These are phyloP conservation scores for Pholiota conissans DNA, from an alignment of 768 basidiomycete species.

Conservation along the genomic window DNA sequence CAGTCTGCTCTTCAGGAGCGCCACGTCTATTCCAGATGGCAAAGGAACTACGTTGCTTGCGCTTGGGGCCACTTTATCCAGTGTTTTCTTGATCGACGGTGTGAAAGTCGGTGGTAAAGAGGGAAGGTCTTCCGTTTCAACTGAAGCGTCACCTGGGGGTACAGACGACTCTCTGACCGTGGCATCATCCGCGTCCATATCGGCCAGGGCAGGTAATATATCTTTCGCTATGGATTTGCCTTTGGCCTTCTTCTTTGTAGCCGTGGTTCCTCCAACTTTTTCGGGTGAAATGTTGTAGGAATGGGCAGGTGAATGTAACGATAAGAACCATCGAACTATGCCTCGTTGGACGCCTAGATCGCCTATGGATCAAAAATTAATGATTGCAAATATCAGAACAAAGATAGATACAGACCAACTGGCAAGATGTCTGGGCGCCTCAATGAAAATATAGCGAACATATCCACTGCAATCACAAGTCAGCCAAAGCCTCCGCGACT, in stretches of 20 bases:
- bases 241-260: constrained; percentile 17
- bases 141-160: constrained; percentile 28
- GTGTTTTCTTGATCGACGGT: constrained; percentile 62
- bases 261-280: constrained; percentile 34
- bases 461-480: constrained; percentile 58
- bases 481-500: background rate
- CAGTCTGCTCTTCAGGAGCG: constrained; percentile 58
- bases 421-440: constrained; percentile 79
- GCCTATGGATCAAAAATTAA: constrained; percentile 41
- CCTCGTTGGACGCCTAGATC: constrained; percentile 86
- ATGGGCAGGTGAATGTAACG: constrained; percentile 55
- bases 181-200: constrained; percentile 5
- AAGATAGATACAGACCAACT: constrained; percentile 27
- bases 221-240: constrained; percentile 22
- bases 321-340: constrained; percentile 65
- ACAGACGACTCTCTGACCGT: constrained; percentile 32
- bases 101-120: constrained; percentile 60
- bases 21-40: constrained; percentile 59
- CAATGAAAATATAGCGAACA: constrained; percentile 90
- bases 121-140: constrained; percentile 29
- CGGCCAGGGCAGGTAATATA: constrained; percentile 27
- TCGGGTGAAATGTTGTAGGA: constrained; percentile 49
- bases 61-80: constrained; percentile 37
- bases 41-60: constrained; percentile 33
- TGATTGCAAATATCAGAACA: background rate